Percentiles rank a stretch among this genome's conserved stretches.
Evolutionary conservation across 2,329 filamentous ascomycete species (phyloP).

Genomic region (Basipetospora chlamydospora): DNA sequence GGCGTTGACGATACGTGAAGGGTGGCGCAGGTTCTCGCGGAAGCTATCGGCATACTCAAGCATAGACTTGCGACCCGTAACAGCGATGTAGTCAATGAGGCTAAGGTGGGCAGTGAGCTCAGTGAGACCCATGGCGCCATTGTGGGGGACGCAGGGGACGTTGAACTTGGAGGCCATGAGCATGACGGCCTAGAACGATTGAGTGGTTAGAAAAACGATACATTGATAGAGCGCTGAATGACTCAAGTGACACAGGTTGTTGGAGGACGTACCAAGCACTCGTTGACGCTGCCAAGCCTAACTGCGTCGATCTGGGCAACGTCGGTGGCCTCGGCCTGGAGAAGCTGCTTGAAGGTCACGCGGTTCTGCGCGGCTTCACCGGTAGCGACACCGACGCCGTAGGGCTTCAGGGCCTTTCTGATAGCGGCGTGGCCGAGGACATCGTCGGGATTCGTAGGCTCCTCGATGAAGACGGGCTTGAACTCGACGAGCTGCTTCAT

Average conservation of each 20-base stretch:
- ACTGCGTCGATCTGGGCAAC: slow-evolving; percentile 56
- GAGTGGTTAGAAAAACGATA: no score
- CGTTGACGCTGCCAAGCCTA: slow-evolving; percentile 51
- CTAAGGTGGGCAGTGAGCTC: slow-evolving; percentile 11
- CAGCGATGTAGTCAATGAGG: slow-evolving; percentile 13
- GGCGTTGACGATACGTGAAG: slow-evolving; percentile 12
- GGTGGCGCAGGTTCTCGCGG: slow-evolving; percentile 14
- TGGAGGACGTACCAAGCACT: slow-evolving; percentile 6
- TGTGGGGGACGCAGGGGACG: slow-evolving; percentile 11
- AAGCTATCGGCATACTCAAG: slow-evolving; percentile 13
- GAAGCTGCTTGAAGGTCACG: slow-evolving; percentile 57
- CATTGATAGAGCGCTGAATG: no score
- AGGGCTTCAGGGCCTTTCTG: slow-evolving; percentile 44
- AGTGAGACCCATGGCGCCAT: slow-evolving; percentile 11
- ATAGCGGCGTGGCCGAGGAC: slow-evolving; percentile 54
- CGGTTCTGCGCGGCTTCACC: slow-evolving; percentile 61
- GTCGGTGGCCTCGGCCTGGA: slow-evolving; percentile 48
- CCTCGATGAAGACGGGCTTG: slow-evolving; percentile 50
- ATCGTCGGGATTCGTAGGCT: slow-evolving; percentile 55
- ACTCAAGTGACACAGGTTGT: not conserved
- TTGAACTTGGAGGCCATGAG: slow-evolving; percentile 10
- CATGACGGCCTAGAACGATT: slow-evolving; percentile 10
- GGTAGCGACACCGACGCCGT: slow-evolving; percentile 51
- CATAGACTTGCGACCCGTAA: slow-evolving; percentile 13
- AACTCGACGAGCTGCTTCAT: slow-evolving; percentile 52